These are phyloP conservation scores for Dryadomyces sulphureus DNA, from an alignment of 2,329 filamentous ascomycete genomes.

Conservation along the genomic window DNA sequence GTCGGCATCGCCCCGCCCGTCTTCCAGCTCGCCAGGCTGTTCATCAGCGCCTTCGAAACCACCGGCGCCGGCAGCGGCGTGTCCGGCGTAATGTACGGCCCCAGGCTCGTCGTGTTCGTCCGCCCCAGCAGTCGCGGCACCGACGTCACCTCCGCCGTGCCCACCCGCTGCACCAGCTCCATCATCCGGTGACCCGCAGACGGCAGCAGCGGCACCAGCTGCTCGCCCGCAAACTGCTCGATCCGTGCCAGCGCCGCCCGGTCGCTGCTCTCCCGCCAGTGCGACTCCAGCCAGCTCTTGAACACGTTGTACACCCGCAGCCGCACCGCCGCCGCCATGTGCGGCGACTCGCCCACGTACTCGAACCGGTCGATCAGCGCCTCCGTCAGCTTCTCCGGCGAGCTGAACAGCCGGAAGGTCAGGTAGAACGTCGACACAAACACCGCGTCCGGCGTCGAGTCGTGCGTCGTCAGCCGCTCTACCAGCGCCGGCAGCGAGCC, in stretches of 20 bases:
- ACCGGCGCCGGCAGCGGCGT: slow-evolving; percentile 54
- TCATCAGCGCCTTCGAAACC: slow-evolving; percentile 63
- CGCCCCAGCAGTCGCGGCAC: slow-evolving; percentile 78
- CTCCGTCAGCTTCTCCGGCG: slow-evolving; percentile 62
- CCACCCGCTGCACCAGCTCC: slow-evolving; percentile 68
- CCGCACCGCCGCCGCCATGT: slow-evolving; percentile 65
- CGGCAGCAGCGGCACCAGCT: slow-evolving; percentile 53
- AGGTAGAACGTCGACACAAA: slow-evolving; percentile 94
- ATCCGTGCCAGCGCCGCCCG: slow-evolving; percentile 62
- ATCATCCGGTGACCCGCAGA: slow-evolving; percentile 66
- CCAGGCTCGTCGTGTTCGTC: slow-evolving; percentile 57
- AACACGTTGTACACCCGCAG: slow-evolving; percentile 90
- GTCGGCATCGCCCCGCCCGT: slow-evolving; percentile 50
- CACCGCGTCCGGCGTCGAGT: slow-evolving; percentile 78
- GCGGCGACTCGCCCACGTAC: slow-evolving; percentile 66
- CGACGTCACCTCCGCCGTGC: slow-evolving; percentile 52
- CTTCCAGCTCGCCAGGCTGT: slow-evolving; percentile 59
- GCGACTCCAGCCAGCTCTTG: slow-evolving; percentile 93
- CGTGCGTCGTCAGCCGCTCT: slow-evolving; percentile 86
- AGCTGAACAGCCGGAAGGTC: slow-evolving; percentile 87
- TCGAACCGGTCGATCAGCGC: slow-evolving; percentile 84
- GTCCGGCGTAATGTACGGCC: slow-evolving; percentile 53
- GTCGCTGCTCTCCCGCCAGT: slow-evolving; percentile 80
- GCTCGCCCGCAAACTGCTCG: slow-evolving; percentile 61
- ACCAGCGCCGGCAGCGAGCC: slow-evolving; percentile 81